Base-by-base conservation (phyloP, 2,329 filamentous ascomycete species). In the Pseudohalonectria lignicola region DNA sequence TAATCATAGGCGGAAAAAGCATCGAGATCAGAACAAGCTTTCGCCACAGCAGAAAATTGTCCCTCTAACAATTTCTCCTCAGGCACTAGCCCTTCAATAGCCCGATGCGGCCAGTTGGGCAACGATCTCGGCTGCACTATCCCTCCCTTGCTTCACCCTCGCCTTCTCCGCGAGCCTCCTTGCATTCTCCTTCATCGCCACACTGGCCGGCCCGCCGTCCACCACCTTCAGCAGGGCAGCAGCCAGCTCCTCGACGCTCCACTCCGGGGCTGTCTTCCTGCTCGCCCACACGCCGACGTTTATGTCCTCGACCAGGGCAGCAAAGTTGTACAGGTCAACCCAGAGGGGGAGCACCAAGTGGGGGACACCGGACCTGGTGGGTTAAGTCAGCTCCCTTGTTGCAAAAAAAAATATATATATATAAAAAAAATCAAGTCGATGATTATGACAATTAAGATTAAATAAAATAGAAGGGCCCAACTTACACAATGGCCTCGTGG, bases 311-410 rank as follows among this genome's bases (percentile, higher is more conserved):
- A 57, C 61, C 2, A 58, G 54, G 12, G 51, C 50, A 7, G 64
- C 64, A 38, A 59, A 67, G 35, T 66, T 63, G 39, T 66, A 66
- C 0, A 60, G 55, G 36, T 70, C 66, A 1, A 60, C 50, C 67
- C 67, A 69, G 0, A 59, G 43, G 0, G 68, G 66, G 1, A 71
- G 51, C 5, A 69, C 43, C 5, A 70, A 45, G 30, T 70, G 66
- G 2, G 66, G 59, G 4, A 65, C 51, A 2, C 65, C 65, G 9
- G 57, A 53, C 4, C 66, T 66, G 20, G 7, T 29, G 20, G 12
- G 12, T 39, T 34, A 41, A 42, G 23, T 63, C 67, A 41, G 39
- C 5, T 31, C n/a, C n/a, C n/a, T n/a, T n/a, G n/a, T n/a, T n/a
- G n/a, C 3, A 11, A 19, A 28, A 16, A 41, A 16, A 45, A 32